Conservation (phyloP, 164 flowering plant species). For the Magnolia sinica region DNA sequence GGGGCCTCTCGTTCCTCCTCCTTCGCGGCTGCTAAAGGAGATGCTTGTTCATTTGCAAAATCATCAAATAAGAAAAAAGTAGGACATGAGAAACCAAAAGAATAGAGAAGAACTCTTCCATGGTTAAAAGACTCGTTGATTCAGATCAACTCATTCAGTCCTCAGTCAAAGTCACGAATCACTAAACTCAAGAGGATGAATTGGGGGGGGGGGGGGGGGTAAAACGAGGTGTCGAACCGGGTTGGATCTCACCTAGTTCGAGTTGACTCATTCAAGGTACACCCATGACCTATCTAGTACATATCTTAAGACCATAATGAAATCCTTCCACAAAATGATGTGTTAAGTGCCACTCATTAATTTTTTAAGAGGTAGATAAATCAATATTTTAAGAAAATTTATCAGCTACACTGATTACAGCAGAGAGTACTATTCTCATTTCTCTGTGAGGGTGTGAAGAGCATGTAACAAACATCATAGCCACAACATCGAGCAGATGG, state of each 20-base stretch:
- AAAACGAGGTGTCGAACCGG: background rate
- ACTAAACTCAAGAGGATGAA: background rate
- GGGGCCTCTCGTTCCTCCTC: slow-evolving; percentile 14
- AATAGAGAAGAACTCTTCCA: background rate
- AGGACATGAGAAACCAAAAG: background rate
- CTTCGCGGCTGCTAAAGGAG: slow-evolving; percentile 3
- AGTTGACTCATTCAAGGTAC: background rate
- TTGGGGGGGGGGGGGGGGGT: too few relatives aligned
- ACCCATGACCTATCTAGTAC: background rate
- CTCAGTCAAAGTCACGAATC: background rate
- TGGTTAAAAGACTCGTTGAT: too few relatives aligned
- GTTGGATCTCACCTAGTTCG: background rate
- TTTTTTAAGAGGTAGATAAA: background rate
- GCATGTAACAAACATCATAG: background rate
- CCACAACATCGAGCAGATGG: background rate
- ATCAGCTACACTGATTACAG: background rate
- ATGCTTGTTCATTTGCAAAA: slow-evolving; percentile 25
- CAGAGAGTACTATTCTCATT: too few relatives aligned
- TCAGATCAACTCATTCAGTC: too few relatives aligned
- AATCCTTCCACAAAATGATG: too few relatives aligned
- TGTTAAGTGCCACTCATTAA: background rate
- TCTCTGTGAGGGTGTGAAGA: too few relatives aligned
- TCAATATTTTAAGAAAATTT: background rate
- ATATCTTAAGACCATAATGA: too few relatives aligned
- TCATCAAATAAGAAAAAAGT: slow-evolving; percentile 22